Evolutionary conservation across 805 yeast species (phyloP).

Genomic region (Cyberlindnera saturnus): DNA sequence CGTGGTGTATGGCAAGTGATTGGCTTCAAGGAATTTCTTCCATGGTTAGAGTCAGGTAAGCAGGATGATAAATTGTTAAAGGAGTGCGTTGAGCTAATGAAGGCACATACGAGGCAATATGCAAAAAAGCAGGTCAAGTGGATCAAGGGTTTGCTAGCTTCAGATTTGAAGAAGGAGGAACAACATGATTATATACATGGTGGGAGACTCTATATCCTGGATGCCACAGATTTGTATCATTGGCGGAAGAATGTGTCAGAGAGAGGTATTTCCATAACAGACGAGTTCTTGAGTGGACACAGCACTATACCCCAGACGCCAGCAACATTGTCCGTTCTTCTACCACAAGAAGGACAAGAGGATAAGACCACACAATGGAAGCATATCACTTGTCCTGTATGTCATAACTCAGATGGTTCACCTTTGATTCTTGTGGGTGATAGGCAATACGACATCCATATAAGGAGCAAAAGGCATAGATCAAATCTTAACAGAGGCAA

Average conservation of each 20-base stretch:
- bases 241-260: constrained; percentile 57
- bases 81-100: constrained; percentile 68
- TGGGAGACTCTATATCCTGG: constrained; percentile 59
- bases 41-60: constrained; percentile 43
- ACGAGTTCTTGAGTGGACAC: constrained; percentile 28
- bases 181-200: constrained; percentile 45
- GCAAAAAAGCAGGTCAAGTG: constrained; percentile 87
- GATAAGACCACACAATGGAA: constrained; percentile 45
- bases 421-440: constrained; percentile 67
- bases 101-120: constrained; percentile 74
- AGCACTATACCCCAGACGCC: constrained; percentile 31
- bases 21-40: constrained; percentile 86
- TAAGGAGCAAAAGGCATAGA: constrained; percentile 62
- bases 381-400: constrained; percentile 61
- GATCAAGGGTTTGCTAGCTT: constrained; percentile 68
- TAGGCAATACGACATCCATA: constrained; percentile 63
- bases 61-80: constrained; percentile 24
- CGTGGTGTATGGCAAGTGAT: constrained; percentile 91
- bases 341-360: constrained; percentile 11
- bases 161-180: constrained; percentile 47
- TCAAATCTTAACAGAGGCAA: constrained; percentile 41
- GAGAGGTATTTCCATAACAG: constrained; percentile 49
- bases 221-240: constrained; percentile 62
- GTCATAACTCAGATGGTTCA: constrained; percentile 50
- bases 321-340: constrained; percentile 24